These are phyloP conservation scores for Globisporangium solare DNA, from an alignment of 352 stramenopile genomes.

Conservation along the genomic window DNA sequence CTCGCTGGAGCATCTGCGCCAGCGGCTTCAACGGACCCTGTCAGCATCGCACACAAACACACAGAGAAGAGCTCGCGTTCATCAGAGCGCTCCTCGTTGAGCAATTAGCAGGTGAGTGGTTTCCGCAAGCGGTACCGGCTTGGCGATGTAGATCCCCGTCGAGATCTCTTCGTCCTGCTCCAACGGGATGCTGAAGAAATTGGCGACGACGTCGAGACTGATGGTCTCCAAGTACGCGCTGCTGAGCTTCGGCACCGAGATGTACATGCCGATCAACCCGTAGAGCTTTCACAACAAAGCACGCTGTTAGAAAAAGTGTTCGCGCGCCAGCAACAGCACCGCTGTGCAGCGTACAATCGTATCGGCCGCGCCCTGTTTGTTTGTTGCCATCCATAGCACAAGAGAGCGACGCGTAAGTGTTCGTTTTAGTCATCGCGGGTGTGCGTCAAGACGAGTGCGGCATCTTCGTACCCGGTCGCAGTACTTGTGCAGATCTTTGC, in stretches of 20 bases:
- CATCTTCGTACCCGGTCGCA: slow-evolving; percentile 34
- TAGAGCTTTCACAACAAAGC: slow-evolving; percentile 40
- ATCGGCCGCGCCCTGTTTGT: slow-evolving; percentile 55
- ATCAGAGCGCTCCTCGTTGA: no score
- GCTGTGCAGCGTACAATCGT: slow-evolving; percentile 47
- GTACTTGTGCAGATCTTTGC: slow-evolving; percentile 76
- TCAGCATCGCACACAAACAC: background rate
- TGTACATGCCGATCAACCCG: slow-evolving; percentile 84
- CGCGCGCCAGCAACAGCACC: background rate
- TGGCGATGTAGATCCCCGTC: slow-evolving; percentile 76
- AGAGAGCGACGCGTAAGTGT: background rate
- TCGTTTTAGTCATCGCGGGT: background rate
- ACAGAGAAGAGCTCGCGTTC: background rate
- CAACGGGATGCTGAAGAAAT: slow-evolving; percentile 69
- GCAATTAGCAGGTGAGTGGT: no score
- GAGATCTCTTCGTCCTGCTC: slow-evolving; percentile 72
- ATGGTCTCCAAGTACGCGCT: slow-evolving; percentile 52
- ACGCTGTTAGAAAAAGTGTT: background rate
- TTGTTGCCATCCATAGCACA: background rate
- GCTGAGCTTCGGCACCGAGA: slow-evolving; percentile 62
- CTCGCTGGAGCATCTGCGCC: slow-evolving; percentile 52
- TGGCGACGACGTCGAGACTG: slow-evolving; percentile 59
- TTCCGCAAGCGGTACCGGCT: slow-evolving; percentile 35
- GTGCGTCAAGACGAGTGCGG: background rate
- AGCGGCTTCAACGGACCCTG: slow-evolving; percentile 67